These are phyloP conservation scores for Aeminium ludgeri DNA, from an alignment of 495 filamentous ascomycete species.

Conservation along the genomic window DNA sequence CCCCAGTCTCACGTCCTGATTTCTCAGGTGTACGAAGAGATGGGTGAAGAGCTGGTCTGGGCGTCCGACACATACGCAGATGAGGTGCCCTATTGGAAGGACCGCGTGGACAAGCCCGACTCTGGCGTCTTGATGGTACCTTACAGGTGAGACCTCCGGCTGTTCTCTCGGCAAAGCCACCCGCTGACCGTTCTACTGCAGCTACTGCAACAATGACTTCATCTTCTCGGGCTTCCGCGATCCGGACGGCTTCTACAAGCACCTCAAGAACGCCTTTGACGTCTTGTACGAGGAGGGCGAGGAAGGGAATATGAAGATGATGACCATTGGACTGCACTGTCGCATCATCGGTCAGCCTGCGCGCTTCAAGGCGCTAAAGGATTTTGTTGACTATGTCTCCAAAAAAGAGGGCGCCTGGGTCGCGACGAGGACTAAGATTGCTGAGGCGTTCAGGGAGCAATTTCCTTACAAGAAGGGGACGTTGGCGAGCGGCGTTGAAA, in stretches of 20 bases:
- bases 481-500: slow-evolving; percentile 1
- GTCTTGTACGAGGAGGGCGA: slow-evolving; percentile 27
- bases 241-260: slow-evolving; percentile 18
- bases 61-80: slow-evolving; percentile 26
- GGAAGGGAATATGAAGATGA: slow-evolving; percentile 28
- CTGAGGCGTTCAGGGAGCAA: slow-evolving; percentile 24
- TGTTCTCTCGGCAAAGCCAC: no score
- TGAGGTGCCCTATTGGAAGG: slow-evolving; percentile 29
- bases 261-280: slow-evolving; percentile 28
- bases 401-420: slow-evolving; percentile 31
- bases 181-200: no score
- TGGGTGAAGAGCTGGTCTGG: slow-evolving; percentile 24
- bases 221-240: slow-evolving; percentile 26
- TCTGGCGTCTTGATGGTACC: slow-evolving; percentile 28
- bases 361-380: slow-evolving; percentile 26
- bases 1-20: slow-evolving; percentile 22
- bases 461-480: slow-evolving; percentile 27
- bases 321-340: slow-evolving; percentile 29
- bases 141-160: no score
- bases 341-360: slow-evolving; percentile 28
- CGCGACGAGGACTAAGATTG: slow-evolving; percentile 31
- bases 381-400: slow-evolving; percentile 30
- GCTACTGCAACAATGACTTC: slow-evolving; percentile 27
- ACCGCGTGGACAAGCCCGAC: slow-evolving; percentile 18
- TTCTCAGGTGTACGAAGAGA: slow-evolving; percentile 25